Conservation (phyloP, 75 land plant species). For the Pseudotsuga menziesii region DNA sequence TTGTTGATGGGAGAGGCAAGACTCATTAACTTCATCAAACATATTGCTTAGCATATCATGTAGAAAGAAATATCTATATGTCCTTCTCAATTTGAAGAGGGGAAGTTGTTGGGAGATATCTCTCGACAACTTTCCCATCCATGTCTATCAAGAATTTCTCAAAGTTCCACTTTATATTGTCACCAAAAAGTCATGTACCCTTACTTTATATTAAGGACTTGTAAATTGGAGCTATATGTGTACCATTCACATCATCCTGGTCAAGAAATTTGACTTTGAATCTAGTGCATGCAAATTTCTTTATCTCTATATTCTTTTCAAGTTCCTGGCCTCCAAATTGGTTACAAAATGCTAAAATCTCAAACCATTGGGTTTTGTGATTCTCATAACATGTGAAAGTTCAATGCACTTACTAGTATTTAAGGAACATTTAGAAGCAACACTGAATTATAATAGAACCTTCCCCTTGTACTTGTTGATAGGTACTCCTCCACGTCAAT, state of each 20-base stretch:
- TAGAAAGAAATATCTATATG: conserved; percentile 17
- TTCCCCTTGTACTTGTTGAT: no score
- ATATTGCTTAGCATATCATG: not conserved
- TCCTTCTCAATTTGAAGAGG: conserved; percentile 62
- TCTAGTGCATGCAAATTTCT: conserved; percentile 73
- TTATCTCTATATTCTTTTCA: conserved; percentile 67
- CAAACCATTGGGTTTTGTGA: no score
- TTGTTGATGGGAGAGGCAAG: not conserved
- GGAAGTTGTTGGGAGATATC: conserved; percentile 83
- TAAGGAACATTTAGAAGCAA: no score
- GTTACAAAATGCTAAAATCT: conserved; percentile 82
- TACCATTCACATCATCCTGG: conserved; percentile 86
- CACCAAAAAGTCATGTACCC: conserved; percentile 76
- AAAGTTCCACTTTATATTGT: conserved; percentile 85
- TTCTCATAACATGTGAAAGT: no score
- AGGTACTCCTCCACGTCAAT: no score
- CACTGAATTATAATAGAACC: no score
- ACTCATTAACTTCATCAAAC: not conserved
- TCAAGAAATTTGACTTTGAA: conserved; percentile 34
- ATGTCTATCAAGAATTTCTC: conserved; percentile 76
- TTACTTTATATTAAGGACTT: conserved; percentile 71
- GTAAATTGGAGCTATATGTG: conserved; percentile 68
- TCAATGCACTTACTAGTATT: no score
- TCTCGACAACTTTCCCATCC: conserved; percentile 72
- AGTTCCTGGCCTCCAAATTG: conserved; percentile 90